Percentiles rank a stretch among this genome's conserved stretches.
Evolutionary conservation across 1,284 basidiomycete species (phyloP).

Genomic region (Leccinum subspadiceum): DNA sequence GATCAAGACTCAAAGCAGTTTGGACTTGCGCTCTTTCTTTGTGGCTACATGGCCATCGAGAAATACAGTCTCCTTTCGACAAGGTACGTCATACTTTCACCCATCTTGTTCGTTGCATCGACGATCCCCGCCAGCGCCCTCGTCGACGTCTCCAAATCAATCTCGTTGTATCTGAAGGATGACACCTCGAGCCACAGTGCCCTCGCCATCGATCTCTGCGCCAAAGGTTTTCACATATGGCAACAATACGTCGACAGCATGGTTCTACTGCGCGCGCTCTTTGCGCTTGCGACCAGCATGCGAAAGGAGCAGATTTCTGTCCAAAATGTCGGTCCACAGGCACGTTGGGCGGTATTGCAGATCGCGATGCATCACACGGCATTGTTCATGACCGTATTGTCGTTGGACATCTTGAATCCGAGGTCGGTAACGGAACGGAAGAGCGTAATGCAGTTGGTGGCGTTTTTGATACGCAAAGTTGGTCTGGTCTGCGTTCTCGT

Average conservation of each 20-base stretch:
- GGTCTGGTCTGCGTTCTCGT: conserved; percentile 1
- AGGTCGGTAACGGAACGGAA: conserved; percentile 77
- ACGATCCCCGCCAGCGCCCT: conserved; percentile 56
- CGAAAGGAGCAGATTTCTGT: conserved; percentile 67
- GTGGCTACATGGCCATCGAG: conserved; percentile 81
- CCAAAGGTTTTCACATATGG: conserved; percentile 90
- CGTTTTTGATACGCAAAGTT: conserved; percentile 91
- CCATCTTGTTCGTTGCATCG: neutral
- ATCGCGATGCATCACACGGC: conserved; percentile 85
- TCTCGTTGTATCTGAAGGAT: conserved; percentile 75
- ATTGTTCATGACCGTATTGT: conserved; percentile 93
- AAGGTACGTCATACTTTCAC: conserved; percentile 42
- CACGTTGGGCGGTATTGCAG: conserved; percentile 80
- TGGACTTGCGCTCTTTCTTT: conserved; percentile 73
- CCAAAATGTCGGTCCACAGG: conserved; percentile 63
- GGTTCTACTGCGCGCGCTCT: conserved; percentile 84
- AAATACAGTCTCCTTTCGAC: conserved; percentile 77
- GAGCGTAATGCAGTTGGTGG: conserved; percentile 90
- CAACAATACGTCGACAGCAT: conserved; percentile 93
- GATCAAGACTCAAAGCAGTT: conserved; percentile 54
- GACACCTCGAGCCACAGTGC: conserved; percentile 62
- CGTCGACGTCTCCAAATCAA: conserved; percentile 81
- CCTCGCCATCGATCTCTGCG: conserved; percentile 87
- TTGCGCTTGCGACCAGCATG: conserved; percentile 72
- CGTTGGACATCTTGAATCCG: conserved; percentile 87